A percentile compares a stretch with the other conserved stretches of the same genome.
phyloP scores from a whole-genome alignment of 805 yeast genomes.

The Wickerhamomyces rabaulensis region DNA sequence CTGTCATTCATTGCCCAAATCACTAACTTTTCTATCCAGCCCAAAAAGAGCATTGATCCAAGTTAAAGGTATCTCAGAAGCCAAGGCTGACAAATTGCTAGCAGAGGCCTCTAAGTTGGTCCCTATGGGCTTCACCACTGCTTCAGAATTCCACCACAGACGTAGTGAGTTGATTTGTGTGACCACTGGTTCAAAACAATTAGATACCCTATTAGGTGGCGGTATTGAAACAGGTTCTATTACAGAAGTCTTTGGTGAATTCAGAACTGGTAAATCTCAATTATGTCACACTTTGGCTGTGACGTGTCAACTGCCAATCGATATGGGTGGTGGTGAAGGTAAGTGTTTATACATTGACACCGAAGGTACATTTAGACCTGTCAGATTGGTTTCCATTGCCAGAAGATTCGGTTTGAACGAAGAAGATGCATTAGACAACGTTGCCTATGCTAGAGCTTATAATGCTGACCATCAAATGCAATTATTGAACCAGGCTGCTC shows the following conservation, averaged over 20 bases:
- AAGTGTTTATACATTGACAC: slow-evolving; percentile 94
- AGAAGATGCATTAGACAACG: slow-evolving; percentile 92
- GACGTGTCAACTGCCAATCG: slow-evolving; percentile 93
- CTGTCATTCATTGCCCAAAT: background rate
- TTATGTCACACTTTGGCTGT: slow-evolving; percentile 95
- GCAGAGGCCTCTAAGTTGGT: slow-evolving; percentile 81
- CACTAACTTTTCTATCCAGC: slow-evolving; percentile 16
- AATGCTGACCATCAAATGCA: slow-evolving; percentile 95
- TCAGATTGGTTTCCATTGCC: slow-evolving; percentile 83
- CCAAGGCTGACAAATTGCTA: slow-evolving; percentile 83
- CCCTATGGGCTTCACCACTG: slow-evolving; percentile 96
- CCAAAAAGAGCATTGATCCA: slow-evolving; percentile 73
- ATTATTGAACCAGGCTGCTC: slow-evolving; percentile 83
- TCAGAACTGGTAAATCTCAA: slow-evolving; percentile 96
- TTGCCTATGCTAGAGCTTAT: slow-evolving; percentile 95
- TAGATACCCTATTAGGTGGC: slow-evolving; percentile 91
- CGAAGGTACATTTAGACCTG: slow-evolving; percentile 95
- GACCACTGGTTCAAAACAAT: slow-evolving; percentile 92
- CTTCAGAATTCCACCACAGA: slow-evolving; percentile 87
- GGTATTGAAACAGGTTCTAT: slow-evolving; percentile 97
- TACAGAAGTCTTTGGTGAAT: slow-evolving; percentile 95
- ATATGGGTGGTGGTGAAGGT: slow-evolving; percentile 98
- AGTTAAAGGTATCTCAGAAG: slow-evolving; percentile 92
- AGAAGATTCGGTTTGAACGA: slow-evolving; percentile 88
- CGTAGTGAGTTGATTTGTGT: slow-evolving; percentile 87